Evolutionary conservation across 2,329 filamentous ascomycete genomes (phyloP).

Genomic region (Pseudocercospora cruenta): DNA sequence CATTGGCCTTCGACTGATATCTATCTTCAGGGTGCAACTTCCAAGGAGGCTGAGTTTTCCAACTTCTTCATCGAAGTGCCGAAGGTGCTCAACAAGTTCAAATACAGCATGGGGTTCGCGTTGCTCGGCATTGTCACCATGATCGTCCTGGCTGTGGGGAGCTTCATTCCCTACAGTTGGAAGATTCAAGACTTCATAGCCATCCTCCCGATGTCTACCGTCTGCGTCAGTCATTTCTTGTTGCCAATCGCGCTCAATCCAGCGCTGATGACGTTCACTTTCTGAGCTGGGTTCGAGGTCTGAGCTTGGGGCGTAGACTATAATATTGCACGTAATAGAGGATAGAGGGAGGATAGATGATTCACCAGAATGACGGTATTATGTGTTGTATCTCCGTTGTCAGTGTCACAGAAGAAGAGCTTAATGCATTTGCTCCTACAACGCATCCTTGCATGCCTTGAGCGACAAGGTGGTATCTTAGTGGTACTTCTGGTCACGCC

Average conservation of each 20-base stretch:
- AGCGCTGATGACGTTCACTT: conserved; percentile 79
- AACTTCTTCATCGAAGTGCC: conserved; percentile 86
- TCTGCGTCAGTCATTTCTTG: conserved; percentile 70
- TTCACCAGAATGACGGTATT: background rate
- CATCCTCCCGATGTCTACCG: conserved; percentile 74
- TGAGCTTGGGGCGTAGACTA: too few species aligned
- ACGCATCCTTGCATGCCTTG: too few species aligned
- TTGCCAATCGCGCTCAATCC: conserved; percentile 75
- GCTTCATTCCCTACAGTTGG: conserved; percentile 66
- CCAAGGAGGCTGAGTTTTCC: conserved; percentile 78
- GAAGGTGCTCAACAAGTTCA: conserved; percentile 78
- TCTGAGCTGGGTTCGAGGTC: conserved; percentile 56
- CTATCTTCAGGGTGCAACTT: conserved; percentile 63
- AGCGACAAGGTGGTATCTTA: too few species aligned
- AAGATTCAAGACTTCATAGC: conserved; percentile 59
- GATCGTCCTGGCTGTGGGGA: conserved; percentile 64
- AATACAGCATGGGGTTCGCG: conserved; percentile 69
- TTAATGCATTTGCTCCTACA: background rate
- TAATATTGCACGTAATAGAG: background rate
- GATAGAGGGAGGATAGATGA: background rate
- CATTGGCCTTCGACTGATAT: background rate
- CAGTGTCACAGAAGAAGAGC: background rate
- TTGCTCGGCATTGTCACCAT: conserved; percentile 63
- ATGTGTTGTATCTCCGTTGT: background rate
- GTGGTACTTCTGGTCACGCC: too few species aligned